Base-by-base conservation (phyloP, 129 eudicot species). In the Artemisia annua region DNA sequence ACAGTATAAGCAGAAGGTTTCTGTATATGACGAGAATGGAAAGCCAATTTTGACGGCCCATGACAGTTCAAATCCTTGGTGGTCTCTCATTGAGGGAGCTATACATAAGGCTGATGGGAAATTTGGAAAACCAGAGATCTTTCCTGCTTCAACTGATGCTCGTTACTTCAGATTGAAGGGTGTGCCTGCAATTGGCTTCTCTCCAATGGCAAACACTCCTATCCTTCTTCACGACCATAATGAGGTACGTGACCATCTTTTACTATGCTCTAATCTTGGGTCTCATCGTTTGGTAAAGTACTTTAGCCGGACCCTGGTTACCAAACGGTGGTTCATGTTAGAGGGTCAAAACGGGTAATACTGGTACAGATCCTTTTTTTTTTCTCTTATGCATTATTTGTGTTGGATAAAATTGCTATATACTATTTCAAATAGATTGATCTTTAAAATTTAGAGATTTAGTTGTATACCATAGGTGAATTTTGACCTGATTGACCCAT, bases 141-240 rank as follows among this genome's bases (percentile, higher is more conserved):
- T 94, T 81, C 96, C 96, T 35, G 97, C 96, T 30, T 80, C 97
- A 15, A 90, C 98, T 16, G 98, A 94, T 86, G 95, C 97, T 77
- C 96, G 96, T 70, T 87, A 84, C 80, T 94, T 90, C 74, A 74
- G 98, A 81, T 63, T 76, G 64, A 81, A 49, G 51, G 97, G 97
- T 28, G 59, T 94, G 64, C 98, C 93, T 24, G 98, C 97, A 46
- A 84, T 94, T 66, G 98, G 98, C 60, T 94, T 94, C 77, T 94
- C 98, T 77, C 98, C 98, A 14, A 94, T 94, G 93, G 91, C 93
- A n/a, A 90, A 90, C 81, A 94, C 98, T 79, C 98, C 97, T 55
- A 83, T 87, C 78, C 84, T 94, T 48, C 87, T 94, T 79, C 98
- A 94, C 53, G 98, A 90, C 79, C 98, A 94, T 85, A 86, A 90